Percentiles rank a stretch among this genome's conserved stretches.
These are phyloP conservation scores for Phialophora verrucosa DNA, from an alignment of 2,329 filamentous ascomycete species.

Conservation along the genomic window DNA sequence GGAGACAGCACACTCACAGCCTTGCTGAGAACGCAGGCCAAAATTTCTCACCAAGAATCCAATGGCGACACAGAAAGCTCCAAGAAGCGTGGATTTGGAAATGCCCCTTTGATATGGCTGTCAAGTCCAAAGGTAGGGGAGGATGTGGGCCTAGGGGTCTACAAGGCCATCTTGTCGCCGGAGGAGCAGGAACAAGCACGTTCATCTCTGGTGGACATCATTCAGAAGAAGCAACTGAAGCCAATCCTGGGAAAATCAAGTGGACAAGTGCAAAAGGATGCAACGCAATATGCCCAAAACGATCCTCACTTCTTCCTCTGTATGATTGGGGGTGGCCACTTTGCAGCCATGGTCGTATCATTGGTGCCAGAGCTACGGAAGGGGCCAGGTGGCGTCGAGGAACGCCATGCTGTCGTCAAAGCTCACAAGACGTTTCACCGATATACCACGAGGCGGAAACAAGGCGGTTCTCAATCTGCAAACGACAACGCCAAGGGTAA, in stretches of 20 bases:
- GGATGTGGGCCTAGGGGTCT: constrained; percentile 83
- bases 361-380: constrained; percentile 80
- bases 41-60: constrained; percentile 61
- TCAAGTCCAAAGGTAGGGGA: constrained; percentile 73
- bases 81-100: constrained; percentile 64
- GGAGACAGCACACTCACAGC: constrained; percentile 75
- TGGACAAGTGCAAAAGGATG: constrained; percentile 45
- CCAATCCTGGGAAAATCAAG: constrained; percentile 58
- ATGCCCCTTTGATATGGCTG: constrained; percentile 84
- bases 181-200: constrained; percentile 71
- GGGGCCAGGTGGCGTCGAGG: constrained; percentile 71
- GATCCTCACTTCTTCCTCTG: constrained; percentile 92
- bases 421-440: constrained; percentile 98
- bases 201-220: constrained; percentile 66
- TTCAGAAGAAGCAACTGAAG: constrained; percentile 77
- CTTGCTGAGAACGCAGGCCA: constrained; percentile 82
- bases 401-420: constrained; percentile 83
- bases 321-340: constrained; percentile 98
- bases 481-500: constrained; percentile 94
- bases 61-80: constrained; percentile 56
- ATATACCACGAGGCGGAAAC: constrained; percentile 94
- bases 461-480: constrained; percentile 91
- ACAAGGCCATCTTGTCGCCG: constrained; percentile 77
- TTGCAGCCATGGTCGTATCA: constrained; percentile 94
- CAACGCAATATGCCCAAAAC: constrained; percentile 58